Conservation (phyloP, 805 yeast species). For the Teunomyces barrocoloradensis region DNA sequence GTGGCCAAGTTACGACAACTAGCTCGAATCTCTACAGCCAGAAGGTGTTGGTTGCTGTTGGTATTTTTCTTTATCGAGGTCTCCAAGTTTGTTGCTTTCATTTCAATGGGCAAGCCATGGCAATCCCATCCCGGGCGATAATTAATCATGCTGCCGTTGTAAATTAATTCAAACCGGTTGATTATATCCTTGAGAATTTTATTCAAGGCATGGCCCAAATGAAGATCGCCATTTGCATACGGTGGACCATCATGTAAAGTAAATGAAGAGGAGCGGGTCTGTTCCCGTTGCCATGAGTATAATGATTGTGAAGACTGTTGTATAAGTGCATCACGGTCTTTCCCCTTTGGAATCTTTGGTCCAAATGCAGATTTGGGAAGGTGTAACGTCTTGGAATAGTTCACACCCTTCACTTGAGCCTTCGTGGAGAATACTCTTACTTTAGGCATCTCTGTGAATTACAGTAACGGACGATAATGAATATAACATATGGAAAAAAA, state of each 20-base stretch:
- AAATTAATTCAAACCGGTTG: conserved; percentile 62
- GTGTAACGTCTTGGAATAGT: conserved; percentile 50
- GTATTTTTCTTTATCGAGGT: conserved; percentile 15
- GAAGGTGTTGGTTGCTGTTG: conserved; percentile 12
- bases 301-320: conserved; percentile 57
- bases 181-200: conserved; percentile 86
- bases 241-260: conserved; percentile 97
- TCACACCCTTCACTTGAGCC: not conserved
- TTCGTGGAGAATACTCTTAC: not conserved
- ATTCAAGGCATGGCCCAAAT: conserved; percentile 89
- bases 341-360: conserved; percentile 51
- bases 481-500: not conserved
- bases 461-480: too few relatives aligned
- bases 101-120: conserved; percentile 95
- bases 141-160: conserved; percentile 56
- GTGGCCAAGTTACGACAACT: conserved; percentile 68
- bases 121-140: conserved; percentile 98
- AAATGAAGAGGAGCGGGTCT: conserved; percentile 34
- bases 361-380: conserved; percentile 65
- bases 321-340: conserved; percentile 34
- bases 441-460: not conserved
- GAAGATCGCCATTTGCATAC: conserved; percentile 93
- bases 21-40: conserved; percentile 52
- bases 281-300: conserved; percentile 55
- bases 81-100: conserved; percentile 57